Percentiles rank a stretch among this genome's conserved stretches.
Conservation (phyloP, 2,329 filamentous ascomycete species). For the Calonectria hawksworthii region DNA sequence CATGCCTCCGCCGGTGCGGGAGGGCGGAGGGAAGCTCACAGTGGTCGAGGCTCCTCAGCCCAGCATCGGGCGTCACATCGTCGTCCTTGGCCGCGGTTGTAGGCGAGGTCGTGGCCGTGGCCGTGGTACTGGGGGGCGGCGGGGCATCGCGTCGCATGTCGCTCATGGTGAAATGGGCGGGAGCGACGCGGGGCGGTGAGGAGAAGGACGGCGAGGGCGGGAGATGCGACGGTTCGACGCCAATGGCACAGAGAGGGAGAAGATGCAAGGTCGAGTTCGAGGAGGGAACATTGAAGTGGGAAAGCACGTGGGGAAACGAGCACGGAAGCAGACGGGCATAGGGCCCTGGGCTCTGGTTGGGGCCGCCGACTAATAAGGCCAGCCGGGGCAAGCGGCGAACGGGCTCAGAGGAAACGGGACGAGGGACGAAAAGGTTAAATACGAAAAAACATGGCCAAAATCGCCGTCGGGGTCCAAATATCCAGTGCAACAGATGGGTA, state of each 20-base stretch:
- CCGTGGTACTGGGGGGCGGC: slow-evolving; percentile 39
- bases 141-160: slow-evolving; percentile 51
- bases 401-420: neutral
- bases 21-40: slow-evolving; percentile 64
- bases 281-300: slow-evolving; percentile 25
- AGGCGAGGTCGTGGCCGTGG: slow-evolving; percentile 25
- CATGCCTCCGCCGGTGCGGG: neutral
- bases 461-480: neutral
- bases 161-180: slow-evolving; percentile 48
- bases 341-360: slow-evolving; percentile 1
- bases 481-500: neutral
- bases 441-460: neutral
- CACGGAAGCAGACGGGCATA: neutral
- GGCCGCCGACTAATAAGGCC: neutral
- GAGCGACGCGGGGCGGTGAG: slow-evolving; percentile 13
- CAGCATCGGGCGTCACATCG: slow-evolving; percentile 71
- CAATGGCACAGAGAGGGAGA: slow-evolving; percentile 37
- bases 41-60: slow-evolving; percentile 84
- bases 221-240: slow-evolving; percentile 24
- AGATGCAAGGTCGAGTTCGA: slow-evolving; percentile 26
- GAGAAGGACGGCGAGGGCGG: neutral
- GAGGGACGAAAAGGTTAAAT: slow-evolving; percentile 1
- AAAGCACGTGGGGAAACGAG: slow-evolving; percentile 24
- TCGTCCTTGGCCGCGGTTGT: slow-evolving; percentile 38
- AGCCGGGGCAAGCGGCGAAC: slow-evolving; percentile 19